Evolutionary conservation across 2,329 filamentous ascomycete genomes (phyloP).

Genomic region (Colletotrichum theobromicola): DNA sequence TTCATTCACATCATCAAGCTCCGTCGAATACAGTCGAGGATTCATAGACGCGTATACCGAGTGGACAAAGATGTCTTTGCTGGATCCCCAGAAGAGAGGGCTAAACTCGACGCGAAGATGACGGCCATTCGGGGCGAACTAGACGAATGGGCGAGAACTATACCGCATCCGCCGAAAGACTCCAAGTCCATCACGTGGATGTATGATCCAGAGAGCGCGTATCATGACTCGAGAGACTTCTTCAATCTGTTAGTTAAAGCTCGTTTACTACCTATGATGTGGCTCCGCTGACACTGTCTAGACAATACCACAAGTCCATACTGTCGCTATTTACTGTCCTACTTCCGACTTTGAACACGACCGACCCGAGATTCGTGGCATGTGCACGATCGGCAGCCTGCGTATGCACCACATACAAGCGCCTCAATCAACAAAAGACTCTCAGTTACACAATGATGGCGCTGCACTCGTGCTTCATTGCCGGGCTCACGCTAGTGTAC

Average conservation of each 20-base stretch:
- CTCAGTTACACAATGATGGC: slow-evolving; percentile 34
- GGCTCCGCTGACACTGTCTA: neutral
- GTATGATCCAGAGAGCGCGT: slow-evolving; percentile 30
- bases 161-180: slow-evolving; percentile 27
- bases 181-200: slow-evolving; percentile 27
- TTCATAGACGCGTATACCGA: slow-evolving; percentile 25
- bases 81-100: neutral
- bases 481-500: slow-evolving; percentile 31
- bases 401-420: slow-evolving; percentile 33
- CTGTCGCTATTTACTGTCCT: slow-evolving; percentile 28
- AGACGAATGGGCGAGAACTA: slow-evolving; percentile 23
- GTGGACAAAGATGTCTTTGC: slow-evolving; percentile 26
- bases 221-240: slow-evolving; percentile 30
- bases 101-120: slow-evolving; percentile 25
- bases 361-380: slow-evolving; percentile 26
- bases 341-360: slow-evolving; percentile 25
- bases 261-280: too few relatives aligned
- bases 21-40: slow-evolving; percentile 25
- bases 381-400: slow-evolving; percentile 25
- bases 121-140: slow-evolving; percentile 21
- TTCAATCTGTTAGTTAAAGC: slow-evolving; percentile 23
- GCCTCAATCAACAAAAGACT: slow-evolving; percentile 31
- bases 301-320: slow-evolving; percentile 29
- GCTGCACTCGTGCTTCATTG: slow-evolving; percentile 33
- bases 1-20: slow-evolving; percentile 32